A percentile compares a stretch with the other conserved stretches of the same genome.
Conservation (phyloP, 352 stramenopile species). For the Phytophthora meadii region DNA sequence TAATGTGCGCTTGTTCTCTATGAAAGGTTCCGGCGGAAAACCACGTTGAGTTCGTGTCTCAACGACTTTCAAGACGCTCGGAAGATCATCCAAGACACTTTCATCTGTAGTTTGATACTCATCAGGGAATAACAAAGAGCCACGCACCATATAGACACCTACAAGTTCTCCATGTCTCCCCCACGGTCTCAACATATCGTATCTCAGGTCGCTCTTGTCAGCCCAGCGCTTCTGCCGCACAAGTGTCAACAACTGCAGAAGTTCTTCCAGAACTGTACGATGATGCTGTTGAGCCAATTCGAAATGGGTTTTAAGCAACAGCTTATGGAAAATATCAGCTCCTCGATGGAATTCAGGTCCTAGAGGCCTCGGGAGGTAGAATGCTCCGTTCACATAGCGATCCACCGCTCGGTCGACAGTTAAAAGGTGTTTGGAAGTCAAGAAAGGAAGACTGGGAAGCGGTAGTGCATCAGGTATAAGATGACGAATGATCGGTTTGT, state of each 20-base stretch:
- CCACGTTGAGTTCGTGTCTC: conserved; percentile 68
- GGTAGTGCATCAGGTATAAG: conserved; percentile 35
- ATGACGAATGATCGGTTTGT: conserved; percentile 40
- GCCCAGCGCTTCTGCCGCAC: conserved; percentile 72
- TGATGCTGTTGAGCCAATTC: conserved; percentile 57
- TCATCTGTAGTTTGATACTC: conserved; percentile 34
- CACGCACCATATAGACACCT: conserved; percentile 56
- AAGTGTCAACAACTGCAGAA: conserved; percentile 60
- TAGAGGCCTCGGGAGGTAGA: conserved; percentile 58
- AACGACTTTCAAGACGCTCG: conserved; percentile 70
- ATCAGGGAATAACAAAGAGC: conserved; percentile 57
- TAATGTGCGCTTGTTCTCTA: conserved; percentile 36
- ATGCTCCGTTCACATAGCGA: conserved; percentile 72
- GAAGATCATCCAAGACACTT: conserved; percentile 44
- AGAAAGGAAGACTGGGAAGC: conserved; percentile 44
- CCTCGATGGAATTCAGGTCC: conserved; percentile 43
- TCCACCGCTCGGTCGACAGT: conserved; percentile 63
- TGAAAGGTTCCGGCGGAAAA: conserved; percentile 71
- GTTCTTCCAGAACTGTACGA: conserved; percentile 54
- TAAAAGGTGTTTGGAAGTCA: conserved; percentile 52
- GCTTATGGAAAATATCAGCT: conserved; percentile 61
- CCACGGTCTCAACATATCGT: conserved; percentile 73
- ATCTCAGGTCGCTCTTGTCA: conserved; percentile 81
- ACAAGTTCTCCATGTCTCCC: conserved; percentile 56
- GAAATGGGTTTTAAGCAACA: conserved; percentile 66